phyloP scores from a whole-genome alignment of 805 yeast genomes.

The Wickerhamiella azymoides region DNA sequence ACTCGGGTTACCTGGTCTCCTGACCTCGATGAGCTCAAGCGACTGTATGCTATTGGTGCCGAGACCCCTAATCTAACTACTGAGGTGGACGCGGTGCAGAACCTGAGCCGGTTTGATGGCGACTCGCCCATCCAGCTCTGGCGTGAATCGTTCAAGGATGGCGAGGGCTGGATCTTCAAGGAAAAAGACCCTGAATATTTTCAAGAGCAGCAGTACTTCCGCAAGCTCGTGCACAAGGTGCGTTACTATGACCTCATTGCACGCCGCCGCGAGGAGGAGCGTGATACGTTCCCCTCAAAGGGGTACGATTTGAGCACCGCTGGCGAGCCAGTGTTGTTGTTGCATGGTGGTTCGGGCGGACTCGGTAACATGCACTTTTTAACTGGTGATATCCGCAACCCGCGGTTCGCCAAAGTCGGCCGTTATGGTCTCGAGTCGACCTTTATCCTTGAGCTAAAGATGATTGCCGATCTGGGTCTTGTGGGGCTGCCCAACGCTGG shows the following conservation, averaged over 20 bases:
- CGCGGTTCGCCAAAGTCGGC: slow-evolving; percentile 75
- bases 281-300: slow-evolving; percentile 63
- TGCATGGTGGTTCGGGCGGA: slow-evolving; percentile 88
- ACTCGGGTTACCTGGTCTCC: slow-evolving; percentile 62
- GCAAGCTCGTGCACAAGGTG: slow-evolving; percentile 48
- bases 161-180: slow-evolving; percentile 82
- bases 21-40: slow-evolving; percentile 11
- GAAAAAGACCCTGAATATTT: slow-evolving; percentile 65
- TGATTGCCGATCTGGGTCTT: slow-evolving; percentile 83
- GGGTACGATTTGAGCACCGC: slow-evolving; percentile 63
- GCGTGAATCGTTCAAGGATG: slow-evolving; percentile 49
- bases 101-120: slow-evolving; percentile 13
- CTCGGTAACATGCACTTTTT: slow-evolving; percentile 93
- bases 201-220: slow-evolving; percentile 50
- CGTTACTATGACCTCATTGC: slow-evolving; percentile 47
- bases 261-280: slow-evolving; percentile 40
- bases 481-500: slow-evolving; percentile 98
- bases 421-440: slow-evolving; percentile 50
- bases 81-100: slow-evolving; percentile 15
- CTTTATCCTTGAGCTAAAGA: slow-evolving; percentile 70
- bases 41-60: slow-evolving; percentile 17
- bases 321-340: slow-evolving; percentile 49
- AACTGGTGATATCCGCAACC: slow-evolving; percentile 72
- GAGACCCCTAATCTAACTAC: slow-evolving; percentile 5
- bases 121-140: slow-evolving; percentile 35